A percentile compares a stretch with the other conserved stretches of the same genome.
Evolutionary conservation across 495 filamentous ascomycete genomes (phyloP).

Genomic region (Hypoxylon rickii): DNA sequence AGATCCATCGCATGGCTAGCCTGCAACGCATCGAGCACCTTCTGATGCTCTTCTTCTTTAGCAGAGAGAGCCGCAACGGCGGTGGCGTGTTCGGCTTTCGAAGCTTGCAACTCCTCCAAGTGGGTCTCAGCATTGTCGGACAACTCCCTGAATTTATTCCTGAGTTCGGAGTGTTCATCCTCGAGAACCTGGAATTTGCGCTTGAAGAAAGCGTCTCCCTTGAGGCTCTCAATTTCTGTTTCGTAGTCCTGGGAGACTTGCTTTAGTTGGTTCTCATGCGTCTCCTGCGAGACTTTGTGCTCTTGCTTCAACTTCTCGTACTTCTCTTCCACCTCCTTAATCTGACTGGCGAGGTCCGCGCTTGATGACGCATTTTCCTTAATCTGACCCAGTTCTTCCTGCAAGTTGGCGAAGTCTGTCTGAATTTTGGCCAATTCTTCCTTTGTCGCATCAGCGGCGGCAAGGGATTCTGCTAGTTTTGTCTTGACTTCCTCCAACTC

Average conservation of each 20-base stretch:
- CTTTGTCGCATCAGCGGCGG: conserved; percentile 39
- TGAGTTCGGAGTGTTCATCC: conserved; percentile 50
- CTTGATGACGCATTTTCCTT: conserved; percentile 44
- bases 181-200: conserved; percentile 57
- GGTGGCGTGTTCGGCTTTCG: conserved; percentile 41
- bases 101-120: conserved; percentile 43
- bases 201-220: conserved; percentile 59
- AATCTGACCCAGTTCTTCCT: conserved; percentile 45
- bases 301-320: conserved; percentile 54
- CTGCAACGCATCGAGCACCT: conserved; percentile 48
- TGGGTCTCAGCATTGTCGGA: conserved; percentile 43
- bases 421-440: conserved; percentile 45
- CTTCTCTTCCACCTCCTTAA: conserved; percentile 47
- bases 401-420: conserved; percentile 43
- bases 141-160: conserved; percentile 33
- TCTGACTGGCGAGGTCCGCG: conserved; percentile 44
- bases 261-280: conserved; percentile 55
- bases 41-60: conserved; percentile 48
- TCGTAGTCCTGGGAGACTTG: conserved; percentile 59
- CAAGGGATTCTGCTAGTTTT: conserved; percentile 42
- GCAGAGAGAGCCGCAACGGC: conserved; percentile 44
- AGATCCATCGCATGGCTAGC: conserved; percentile 53
- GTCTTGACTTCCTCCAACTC: conserved; percentile 44
- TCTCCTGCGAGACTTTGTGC: conserved; percentile 46
- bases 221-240: conserved; percentile 60